phyloP scores from a whole-genome alignment of 192 early-diverging fungal genomes.

The Coemansia sp. region DNA sequence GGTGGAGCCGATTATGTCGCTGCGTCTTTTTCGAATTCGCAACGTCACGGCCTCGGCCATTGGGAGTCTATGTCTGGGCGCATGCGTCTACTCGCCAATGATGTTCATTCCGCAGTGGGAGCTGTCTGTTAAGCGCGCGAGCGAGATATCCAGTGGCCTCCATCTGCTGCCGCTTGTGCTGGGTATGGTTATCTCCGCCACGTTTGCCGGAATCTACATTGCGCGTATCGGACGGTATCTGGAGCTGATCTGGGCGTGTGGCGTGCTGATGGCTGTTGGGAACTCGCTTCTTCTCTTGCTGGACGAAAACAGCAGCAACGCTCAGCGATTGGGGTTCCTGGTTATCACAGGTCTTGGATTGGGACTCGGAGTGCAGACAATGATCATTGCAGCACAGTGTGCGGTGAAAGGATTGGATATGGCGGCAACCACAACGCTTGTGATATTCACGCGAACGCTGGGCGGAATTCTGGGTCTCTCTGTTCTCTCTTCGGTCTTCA shows the following conservation, averaged over 20 bases:
- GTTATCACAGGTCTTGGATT: slow-evolving; percentile 71
- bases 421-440: slow-evolving; percentile 65
- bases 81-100: slow-evolving; percentile 62
- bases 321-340: slow-evolving; percentile 65
- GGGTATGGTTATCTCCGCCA: slow-evolving; percentile 64
- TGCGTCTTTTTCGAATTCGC: slow-evolving; percentile 46
- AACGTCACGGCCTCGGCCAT: slow-evolving; percentile 50
- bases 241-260: slow-evolving; percentile 65
- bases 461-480: slow-evolving; percentile 65
- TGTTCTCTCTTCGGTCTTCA: slow-evolving; percentile 61
- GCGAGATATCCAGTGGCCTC: slow-evolving; percentile 72
- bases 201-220: slow-evolving; percentile 64
- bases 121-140: slow-evolving; percentile 53
- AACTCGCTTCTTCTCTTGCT: slow-evolving; percentile 63
- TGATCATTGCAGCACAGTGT: slow-evolving; percentile 70
- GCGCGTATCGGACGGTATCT: slow-evolving; percentile 60
- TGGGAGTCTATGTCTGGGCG: slow-evolving; percentile 37
- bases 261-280: slow-evolving; percentile 64
- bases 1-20: slow-evolving; percentile 63
- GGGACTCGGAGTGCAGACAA: slow-evolving; percentile 74
- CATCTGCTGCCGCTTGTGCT: slow-evolving; percentile 75
- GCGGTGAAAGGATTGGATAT: slow-evolving; percentile 62
- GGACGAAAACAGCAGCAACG: slow-evolving; percentile 48
- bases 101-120: slow-evolving; percentile 66
- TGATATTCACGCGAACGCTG: slow-evolving; percentile 65